Percentiles rank a stretch among this genome's conserved stretches.
Evolutionary conservation across 192 early-diverging fungal species (phyloP).

Genomic region (Irineochytrium annulatum): DNA sequence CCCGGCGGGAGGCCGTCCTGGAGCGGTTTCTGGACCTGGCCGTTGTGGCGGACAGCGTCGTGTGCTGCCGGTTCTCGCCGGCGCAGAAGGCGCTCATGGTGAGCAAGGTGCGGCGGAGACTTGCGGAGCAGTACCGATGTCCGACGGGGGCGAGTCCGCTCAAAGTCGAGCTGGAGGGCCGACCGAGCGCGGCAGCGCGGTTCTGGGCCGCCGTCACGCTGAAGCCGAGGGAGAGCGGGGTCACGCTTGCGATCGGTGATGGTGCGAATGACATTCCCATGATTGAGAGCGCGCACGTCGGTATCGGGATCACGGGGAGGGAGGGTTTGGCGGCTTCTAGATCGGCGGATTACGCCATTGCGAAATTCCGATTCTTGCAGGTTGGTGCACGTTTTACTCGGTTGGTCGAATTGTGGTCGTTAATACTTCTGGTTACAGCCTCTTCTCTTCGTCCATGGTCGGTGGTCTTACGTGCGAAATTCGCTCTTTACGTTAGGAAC

Average conservation of each 20-base stretch:
- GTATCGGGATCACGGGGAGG: constrained; percentile 84
- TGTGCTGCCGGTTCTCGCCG: constrained; percentile 89
- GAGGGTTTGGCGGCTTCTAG: constrained; percentile 86
- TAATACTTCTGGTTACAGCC: constrained; percentile 71
- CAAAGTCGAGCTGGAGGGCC: neutral
- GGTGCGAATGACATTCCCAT: constrained; percentile 95
- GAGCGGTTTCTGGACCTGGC: constrained; percentile 70
- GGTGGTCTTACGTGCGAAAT: constrained; percentile 73
- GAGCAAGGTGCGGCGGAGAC: constrained; percentile 24
- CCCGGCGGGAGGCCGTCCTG: constrained; percentile 36
- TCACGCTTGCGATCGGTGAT: constrained; percentile 85
- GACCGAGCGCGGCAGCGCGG: neutral
- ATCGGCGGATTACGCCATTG: constrained; percentile 86
- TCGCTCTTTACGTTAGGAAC: constrained; percentile 70
- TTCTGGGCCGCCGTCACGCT: neutral
- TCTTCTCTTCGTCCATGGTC: constrained; percentile 86
- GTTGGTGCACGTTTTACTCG: constrained; percentile 53
- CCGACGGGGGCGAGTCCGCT: neutral
- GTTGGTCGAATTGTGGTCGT: constrained; percentile 60
- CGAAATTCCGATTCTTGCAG: constrained; percentile 81
- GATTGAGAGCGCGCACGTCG: constrained; percentile 91
- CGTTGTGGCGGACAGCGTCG: constrained; percentile 70
- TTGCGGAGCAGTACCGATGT: constrained; percentile 5
- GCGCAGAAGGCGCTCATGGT: constrained; percentile 88
- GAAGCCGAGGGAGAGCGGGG: constrained; percentile 47